Base-by-base conservation (phyloP, 495 filamentous ascomycete genomes). In the Cairneyella variabilis region DNA sequence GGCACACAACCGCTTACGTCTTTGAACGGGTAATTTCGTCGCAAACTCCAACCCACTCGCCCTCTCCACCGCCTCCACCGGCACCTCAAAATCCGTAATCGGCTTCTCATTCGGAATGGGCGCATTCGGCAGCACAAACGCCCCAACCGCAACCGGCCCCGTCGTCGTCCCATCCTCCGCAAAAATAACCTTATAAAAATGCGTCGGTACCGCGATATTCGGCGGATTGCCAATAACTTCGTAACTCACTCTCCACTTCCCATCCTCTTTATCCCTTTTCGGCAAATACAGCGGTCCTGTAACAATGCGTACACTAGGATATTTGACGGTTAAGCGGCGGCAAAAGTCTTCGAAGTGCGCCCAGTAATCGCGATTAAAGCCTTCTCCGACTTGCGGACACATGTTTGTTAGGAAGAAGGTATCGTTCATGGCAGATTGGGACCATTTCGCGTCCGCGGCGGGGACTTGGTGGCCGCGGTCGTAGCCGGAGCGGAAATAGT, bases 281-380 rank as follows among this genome's bases (percentile, higher is more conserved):
- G 93, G 93, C 16, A 98, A 82, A 63, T 98, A 98, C 48, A 98
- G 68, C 1, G 93, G 93, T 0, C 93, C 93, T 2, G 93, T 97
- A 28, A 97, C 88, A 61, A 98, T 83, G 6, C 93, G 81, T 27
- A 98, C 91, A 21, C 78, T 85, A 1, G 93, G 90, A 58, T 96
- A 98, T n/a, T 71, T 76, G 38, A 70, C 69, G 1, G 91, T 88
- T 27, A 98, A 76, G 7, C 88, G 74, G 2, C 93, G 81, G 69
- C 95, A 96, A 68, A 97, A 98, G 60, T 95, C 90, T 70, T 98
- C 93, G 62, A 98, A 91, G 65, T 97, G 95, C 46, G 95, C 84
- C 93, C 93, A 98, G 81, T 98, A 95, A 70, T 98, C 93, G 17
- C 93, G 78, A 70, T 98, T 98, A 75, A 98, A 98, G 25, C 93